Conservation (phyloP, 306 rosid genomes). For the Trifolium repens region DNA sequence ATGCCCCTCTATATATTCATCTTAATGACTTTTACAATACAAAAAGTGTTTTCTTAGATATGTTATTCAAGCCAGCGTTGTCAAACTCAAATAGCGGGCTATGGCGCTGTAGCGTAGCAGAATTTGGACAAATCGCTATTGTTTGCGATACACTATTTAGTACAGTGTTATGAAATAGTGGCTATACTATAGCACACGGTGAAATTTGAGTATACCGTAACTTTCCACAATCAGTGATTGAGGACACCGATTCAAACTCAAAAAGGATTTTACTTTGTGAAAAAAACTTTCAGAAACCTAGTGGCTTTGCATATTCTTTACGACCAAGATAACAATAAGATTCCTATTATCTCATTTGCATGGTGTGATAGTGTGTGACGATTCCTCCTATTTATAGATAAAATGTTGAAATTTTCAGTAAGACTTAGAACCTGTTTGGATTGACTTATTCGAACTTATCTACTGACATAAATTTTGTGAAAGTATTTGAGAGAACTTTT, state of each 20-base stretch:
- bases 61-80: neutral
- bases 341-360: neutral
- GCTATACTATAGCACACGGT: neutral
- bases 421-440: too few species aligned
- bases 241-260: neutral
- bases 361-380: neutral
- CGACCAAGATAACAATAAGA: neutral
- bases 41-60: neutral
- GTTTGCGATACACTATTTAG: neutral
- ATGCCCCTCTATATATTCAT: neutral
- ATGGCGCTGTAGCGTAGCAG: neutral
- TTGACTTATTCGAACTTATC: too few species aligned
- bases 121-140: neutral
- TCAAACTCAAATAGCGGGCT: neutral
- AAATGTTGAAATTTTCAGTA: too few species aligned
- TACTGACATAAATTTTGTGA: too few species aligned
- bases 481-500: too few species aligned
- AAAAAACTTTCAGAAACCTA: neutral
- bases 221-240: neutral
- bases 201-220: neutral
- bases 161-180: neutral
- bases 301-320: neutral
- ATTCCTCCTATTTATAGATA: neutral
- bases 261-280: neutral
- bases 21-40: neutral